Evolutionary conservation across 2,329 filamentous ascomycete genomes (phyloP).

Genomic region (Diplodia scrobiculata): DNA sequence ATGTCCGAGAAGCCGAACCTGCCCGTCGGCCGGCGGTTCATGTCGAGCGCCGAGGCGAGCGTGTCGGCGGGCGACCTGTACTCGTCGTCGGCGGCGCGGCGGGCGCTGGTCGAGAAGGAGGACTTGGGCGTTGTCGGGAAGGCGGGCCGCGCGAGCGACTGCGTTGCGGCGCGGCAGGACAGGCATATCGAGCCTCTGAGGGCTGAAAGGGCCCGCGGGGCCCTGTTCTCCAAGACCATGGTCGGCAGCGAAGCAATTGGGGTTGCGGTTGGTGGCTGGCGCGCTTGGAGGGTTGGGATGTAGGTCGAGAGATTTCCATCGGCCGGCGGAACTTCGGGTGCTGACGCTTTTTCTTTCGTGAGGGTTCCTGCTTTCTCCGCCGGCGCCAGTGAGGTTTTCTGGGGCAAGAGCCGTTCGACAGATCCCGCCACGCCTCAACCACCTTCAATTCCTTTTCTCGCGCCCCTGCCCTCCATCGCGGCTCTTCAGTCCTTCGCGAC

Average conservation of each 20-base stretch:
- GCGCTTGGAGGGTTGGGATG: not conserved
- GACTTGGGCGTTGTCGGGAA: not conserved
- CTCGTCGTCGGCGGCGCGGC: not conserved
- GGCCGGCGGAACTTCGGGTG: constrained; percentile 12
- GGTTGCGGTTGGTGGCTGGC: not conserved
- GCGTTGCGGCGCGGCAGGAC: constrained; percentile 14
- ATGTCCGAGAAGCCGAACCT: not conserved
- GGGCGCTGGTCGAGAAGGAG: not conserved
- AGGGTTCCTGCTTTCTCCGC: constrained; percentile 13
- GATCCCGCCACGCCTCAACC: constrained; percentile 17
- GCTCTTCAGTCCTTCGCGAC: constrained; percentile 10
- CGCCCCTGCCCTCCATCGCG: constrained; percentile 8
- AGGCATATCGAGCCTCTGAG: constrained; percentile 16
- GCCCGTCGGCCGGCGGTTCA: not conserved
- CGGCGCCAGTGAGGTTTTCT: constrained; percentile 25
- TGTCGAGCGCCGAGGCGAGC: not conserved
- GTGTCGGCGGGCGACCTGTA: not conserved
- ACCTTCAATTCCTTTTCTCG: constrained; percentile 14
- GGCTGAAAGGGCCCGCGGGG: constrained; percentile 15
- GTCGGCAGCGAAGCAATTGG: constrained; percentile 7
- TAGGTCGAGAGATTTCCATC: constrained; percentile 14
- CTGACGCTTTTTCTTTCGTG: constrained; percentile 14
- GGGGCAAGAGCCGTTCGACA: constrained; percentile 8
- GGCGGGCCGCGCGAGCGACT: constrained; percentile 9
- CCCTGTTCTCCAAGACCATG: constrained; percentile 2